Conservation (phyloP, 495 filamentous ascomycete genomes). For the Aspergillus incahuasiensis region DNA sequence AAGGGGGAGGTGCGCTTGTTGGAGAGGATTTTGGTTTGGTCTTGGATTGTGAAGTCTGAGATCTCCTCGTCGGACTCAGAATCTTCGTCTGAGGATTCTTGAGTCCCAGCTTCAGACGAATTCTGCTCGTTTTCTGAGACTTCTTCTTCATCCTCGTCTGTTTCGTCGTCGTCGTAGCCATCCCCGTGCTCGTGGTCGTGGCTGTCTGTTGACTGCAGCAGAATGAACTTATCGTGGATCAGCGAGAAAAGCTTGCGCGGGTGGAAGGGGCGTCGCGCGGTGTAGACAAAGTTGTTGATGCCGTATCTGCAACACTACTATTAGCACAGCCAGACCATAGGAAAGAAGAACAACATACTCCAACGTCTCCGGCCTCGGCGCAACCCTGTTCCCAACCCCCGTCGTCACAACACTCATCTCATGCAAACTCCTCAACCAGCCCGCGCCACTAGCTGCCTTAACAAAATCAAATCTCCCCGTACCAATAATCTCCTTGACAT, state of each 20-base stretch:
- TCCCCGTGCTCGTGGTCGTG: conserved; percentile 39
- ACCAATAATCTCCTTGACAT: conserved; percentile 48
- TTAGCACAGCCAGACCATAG: neutral
- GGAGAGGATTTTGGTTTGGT: conserved; percentile 33
- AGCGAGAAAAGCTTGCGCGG: conserved; percentile 44
- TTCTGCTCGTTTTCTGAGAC: conserved; percentile 35
- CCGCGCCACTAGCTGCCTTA: conserved; percentile 39
- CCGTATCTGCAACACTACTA: conserved; percentile 34
- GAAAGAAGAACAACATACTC: conserved; percentile 33
- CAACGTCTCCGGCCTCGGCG: conserved; percentile 54
- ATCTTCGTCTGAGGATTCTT: conserved; percentile 35
- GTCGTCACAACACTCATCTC: conserved; percentile 45
- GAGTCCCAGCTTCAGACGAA: neutral
- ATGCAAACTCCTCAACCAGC: conserved; percentile 48
- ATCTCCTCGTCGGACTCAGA: conserved; percentile 23
- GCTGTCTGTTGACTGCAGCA: conserved; percentile 28
- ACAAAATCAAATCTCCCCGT: conserved; percentile 45
- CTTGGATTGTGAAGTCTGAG: conserved; percentile 31
- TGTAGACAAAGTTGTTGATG: conserved; percentile 54
- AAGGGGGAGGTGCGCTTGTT: conserved; percentile 44
- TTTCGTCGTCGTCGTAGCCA: conserved; percentile 30
- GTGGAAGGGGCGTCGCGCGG: conserved; percentile 49
- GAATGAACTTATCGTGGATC: conserved; percentile 52
- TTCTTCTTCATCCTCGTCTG: conserved; percentile 33
- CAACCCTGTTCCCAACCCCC: conserved; percentile 37